phyloP scores from a whole-genome alignment of 257 asterid species.

The Cordia subcordata region DNA sequence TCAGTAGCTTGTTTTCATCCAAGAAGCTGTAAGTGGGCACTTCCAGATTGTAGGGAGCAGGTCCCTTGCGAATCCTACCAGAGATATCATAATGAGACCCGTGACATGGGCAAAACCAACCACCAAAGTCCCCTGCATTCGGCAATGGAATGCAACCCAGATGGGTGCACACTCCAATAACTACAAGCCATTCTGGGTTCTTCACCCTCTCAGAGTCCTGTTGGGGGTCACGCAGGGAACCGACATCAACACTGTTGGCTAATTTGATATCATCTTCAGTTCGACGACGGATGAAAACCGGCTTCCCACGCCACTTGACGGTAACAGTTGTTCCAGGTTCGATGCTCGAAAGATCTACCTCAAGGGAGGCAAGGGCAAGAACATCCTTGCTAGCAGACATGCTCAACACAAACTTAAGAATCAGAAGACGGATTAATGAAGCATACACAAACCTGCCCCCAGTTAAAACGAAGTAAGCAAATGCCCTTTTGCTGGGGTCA shows the following conservation, averaged over 20 bases:
- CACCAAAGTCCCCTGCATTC: slow-evolving; percentile 96
- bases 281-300: slow-evolving; percentile 85
- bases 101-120: slow-evolving; percentile 98
- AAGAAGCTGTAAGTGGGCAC: slow-evolving; percentile 84
- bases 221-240: slow-evolving; percentile 81
- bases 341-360: slow-evolving; percentile 84
- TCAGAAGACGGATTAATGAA: slow-evolving; percentile 80
- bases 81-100: slow-evolving; percentile 91
- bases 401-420: slow-evolving; percentile 83
- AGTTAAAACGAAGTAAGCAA: slow-evolving; percentile 79
- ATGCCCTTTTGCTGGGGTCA: slow-evolving; percentile 91
- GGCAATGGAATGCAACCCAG: slow-evolving; percentile 94
- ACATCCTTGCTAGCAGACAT: slow-evolving; percentile 98
- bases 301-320: slow-evolving; percentile 98
- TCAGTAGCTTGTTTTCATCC: slow-evolving; percentile 72
- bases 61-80: slow-evolving; percentile 90
- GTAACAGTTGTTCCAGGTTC: slow-evolving; percentile 93
- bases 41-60: slow-evolving; percentile 90
- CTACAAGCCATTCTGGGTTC: slow-evolving; percentile 90
- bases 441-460: slow-evolving; percentile 97
- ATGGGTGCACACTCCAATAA: slow-evolving; percentile 89
- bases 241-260: slow-evolving; percentile 74
- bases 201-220: slow-evolving; percentile 88
- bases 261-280: slow-evolving; percentile 73
- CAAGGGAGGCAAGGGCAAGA: slow-evolving; percentile 88